Evolutionary conservation across 2,329 filamentous ascomycete species (phyloP).

Genomic region (Hypocrella siamensis): DNA sequence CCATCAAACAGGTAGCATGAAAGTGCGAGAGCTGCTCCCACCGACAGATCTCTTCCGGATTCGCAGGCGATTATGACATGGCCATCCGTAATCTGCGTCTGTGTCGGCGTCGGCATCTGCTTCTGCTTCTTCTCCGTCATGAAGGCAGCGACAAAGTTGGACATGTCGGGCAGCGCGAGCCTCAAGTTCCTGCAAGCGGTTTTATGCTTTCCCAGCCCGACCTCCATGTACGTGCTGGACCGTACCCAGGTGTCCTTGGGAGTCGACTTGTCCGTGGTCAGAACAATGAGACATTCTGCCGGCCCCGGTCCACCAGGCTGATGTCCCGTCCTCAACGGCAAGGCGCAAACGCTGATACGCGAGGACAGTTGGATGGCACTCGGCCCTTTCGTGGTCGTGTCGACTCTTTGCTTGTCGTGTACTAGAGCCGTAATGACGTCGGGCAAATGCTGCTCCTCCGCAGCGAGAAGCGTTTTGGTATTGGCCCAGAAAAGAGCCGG

Average conservation of each 20-base stretch:
- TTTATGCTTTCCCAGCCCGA: conserved; percentile 59
- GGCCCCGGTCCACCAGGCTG: neutral
- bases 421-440: conserved; percentile 28
- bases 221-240: conserved; percentile 26
- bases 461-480: conserved; percentile 39
- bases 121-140: no score
- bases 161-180: conserved; percentile 47
- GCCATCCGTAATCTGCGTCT: no score
- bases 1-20: conserved; percentile 59
- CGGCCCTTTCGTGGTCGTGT: neutral
- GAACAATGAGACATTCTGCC: conserved; percentile 22
- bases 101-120: no score
- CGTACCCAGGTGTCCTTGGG: conserved; percentile 24
- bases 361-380: conserved; percentile 16
- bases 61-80: conserved; percentile 51
- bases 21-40: conserved; percentile 62
- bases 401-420: neutral
- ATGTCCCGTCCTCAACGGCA: conserved; percentile 10
- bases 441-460: conserved; percentile 48
- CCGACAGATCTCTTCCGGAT: conserved; percentile 63
- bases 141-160: conserved; percentile 32
- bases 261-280: conserved; percentile 26
- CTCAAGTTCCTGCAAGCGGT: conserved; percentile 73
- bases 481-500: conserved; percentile 68
- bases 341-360: conserved; percentile 19